Percentiles rank a stretch among this genome's conserved stretches.
Conservation (phyloP, 345 rosid species). For the Raphanus raphanistrum region DNA sequence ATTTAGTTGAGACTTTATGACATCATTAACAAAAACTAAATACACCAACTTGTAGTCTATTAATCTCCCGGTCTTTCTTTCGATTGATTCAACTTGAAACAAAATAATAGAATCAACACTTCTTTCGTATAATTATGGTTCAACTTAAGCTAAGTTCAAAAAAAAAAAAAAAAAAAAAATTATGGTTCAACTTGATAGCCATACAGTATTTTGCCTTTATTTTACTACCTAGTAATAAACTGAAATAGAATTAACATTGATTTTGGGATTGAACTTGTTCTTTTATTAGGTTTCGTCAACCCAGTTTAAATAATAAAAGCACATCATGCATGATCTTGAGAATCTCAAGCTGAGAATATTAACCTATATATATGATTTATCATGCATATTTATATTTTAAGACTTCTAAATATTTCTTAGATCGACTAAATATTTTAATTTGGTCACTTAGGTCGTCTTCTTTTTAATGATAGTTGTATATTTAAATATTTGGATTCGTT, state of each 20-base stretch:
- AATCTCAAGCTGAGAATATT: not conserved
- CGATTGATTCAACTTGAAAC: too few relatives aligned
- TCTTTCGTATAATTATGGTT: not conserved
- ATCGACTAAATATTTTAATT: not conserved
- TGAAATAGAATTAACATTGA: not conserved
- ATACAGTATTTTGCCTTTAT: not conserved
- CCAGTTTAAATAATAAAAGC: not conserved
- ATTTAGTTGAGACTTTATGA: not conserved
- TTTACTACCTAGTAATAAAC: not conserved
- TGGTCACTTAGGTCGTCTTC: not conserved
- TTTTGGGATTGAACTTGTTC: not conserved
- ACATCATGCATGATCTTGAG: not conserved
- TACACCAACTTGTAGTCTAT: not conserved
- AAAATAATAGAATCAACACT: too few relatives aligned
- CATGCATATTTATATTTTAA: not conserved
- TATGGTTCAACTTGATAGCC: not conserved
- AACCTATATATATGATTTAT: not conserved
- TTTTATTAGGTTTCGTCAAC: not conserved
- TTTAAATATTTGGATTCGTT: slow-evolving; percentile 8
- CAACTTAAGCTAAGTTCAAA: too few relatives aligned
- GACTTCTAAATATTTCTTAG: not conserved
- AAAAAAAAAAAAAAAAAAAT: too few relatives aligned
- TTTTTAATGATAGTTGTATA: not conserved
- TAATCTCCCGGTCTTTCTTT: not conserved
- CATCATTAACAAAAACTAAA: not conserved